Base-by-base conservation (phyloP, 208 protist genomes). In the Wallacemonas rigidus region DNA sequence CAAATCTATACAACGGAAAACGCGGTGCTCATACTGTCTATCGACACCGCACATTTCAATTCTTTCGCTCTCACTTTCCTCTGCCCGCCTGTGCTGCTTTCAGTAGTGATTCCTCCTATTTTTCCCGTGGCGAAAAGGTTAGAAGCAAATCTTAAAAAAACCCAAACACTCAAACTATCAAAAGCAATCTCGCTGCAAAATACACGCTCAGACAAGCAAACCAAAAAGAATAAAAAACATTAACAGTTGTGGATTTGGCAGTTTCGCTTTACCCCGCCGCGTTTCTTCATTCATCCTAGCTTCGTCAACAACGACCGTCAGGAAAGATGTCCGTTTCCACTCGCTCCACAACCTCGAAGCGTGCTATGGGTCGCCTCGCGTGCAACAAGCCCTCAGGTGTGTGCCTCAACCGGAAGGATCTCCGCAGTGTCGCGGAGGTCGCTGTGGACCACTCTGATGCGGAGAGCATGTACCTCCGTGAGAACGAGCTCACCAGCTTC, bases 381-480 rank as follows among this genome's bases (percentile, higher is more conserved):
- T 79, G 81, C 62, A 80, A 70, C 61, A 93, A 89, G 82, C 89
- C 89, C 2, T 72, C 64, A 36, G 93, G 93, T 47, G 78, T 97
- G 44, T 60, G 69, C 60, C 67, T 96, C 77, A 97, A 96, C 82
- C 85, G 77, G 61, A 95, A 96, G 76, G 82, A 90, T 50, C 83
- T 97, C 39, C 83, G 84, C 62, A 96, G 80, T 69, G 86, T 95
- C 4, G 85, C 82, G 51, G 87, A 95, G 58, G 71, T 96, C 57
- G 85, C 85, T 17, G 58, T 88, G 57, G 83, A 90, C 67, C 81
- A 96, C 82, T 86, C 85, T 71, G 79, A 91, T 57, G 85, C 89
- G 2, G 94, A 98, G 77, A 97, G 86, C 76, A 65, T 98, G 74
- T 98, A 98, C 80, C 89, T 98, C 36, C 90, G 94, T 17, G 94